Evolutionary conservation across 805 yeast genomes (phyloP).

Genomic region (Kodamaea neixiangensis): DNA sequence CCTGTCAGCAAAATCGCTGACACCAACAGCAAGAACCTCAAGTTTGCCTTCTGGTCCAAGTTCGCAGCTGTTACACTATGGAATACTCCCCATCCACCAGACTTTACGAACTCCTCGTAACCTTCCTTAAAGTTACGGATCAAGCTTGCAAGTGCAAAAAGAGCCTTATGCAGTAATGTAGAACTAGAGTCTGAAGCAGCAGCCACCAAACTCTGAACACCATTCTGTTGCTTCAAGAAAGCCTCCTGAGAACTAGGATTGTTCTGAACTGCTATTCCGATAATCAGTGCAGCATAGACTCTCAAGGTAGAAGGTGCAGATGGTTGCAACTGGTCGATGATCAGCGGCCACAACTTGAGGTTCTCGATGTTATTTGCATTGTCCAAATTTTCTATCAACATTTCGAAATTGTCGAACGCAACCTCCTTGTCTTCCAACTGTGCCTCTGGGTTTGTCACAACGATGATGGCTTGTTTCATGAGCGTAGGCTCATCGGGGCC

Average conservation of each 20-base stretch:
- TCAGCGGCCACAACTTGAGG: slow-evolving; percentile 74
- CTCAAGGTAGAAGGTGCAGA: slow-evolving; percentile 43
- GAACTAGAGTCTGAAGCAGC: slow-evolving; percentile 11
- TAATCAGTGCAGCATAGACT: slow-evolving; percentile 64
- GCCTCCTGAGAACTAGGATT: slow-evolving; percentile 74
- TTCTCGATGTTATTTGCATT: slow-evolving; percentile 92
- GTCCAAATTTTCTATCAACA: slow-evolving; percentile 89
- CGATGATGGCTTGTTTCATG: slow-evolving; percentile 75
- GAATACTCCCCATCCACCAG: slow-evolving; percentile 61
- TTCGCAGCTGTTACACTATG: slow-evolving; percentile 28
- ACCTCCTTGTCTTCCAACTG: slow-evolving; percentile 63
- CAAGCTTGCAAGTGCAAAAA: slow-evolving; percentile 76
- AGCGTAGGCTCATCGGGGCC: slow-evolving; percentile 85
- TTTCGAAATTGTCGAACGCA: slow-evolving; percentile 89
- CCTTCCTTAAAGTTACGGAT: slow-evolving; percentile 67
- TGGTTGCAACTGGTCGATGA: slow-evolving; percentile 55
- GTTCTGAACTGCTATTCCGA: slow-evolving; percentile 93
- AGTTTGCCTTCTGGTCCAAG: slow-evolving; percentile 42
- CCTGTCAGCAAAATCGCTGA: slow-evolving; percentile 63
- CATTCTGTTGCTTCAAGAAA: slow-evolving; percentile 55
- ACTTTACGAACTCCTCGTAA: slow-evolving; percentile 53
- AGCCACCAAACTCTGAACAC: neutral
- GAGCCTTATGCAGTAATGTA: slow-evolving; percentile 56
- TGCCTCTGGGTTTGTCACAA: slow-evolving; percentile 59
- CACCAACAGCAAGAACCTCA: slow-evolving; percentile 58